Conservation (phyloP, 345 rosid genomes). For the Odontarrhena argentea region DNA sequence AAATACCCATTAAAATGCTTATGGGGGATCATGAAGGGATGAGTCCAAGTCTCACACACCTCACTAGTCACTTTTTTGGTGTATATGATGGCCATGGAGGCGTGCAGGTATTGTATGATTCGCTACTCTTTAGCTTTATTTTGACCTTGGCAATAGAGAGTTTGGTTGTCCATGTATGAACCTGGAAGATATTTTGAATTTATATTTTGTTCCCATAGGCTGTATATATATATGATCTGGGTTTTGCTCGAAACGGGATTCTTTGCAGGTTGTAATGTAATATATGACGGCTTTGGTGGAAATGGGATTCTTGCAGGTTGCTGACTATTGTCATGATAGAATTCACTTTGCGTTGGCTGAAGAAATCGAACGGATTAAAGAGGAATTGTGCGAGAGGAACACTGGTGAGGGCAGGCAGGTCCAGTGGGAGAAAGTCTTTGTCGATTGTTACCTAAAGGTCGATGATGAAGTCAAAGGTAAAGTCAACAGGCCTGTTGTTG, state of each 20-base stretch:
- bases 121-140: neutral
- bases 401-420: slow-evolving; percentile 51
- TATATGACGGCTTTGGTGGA: slow-evolving; percentile 44
- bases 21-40: slow-evolving; percentile 64
- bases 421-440: slow-evolving; percentile 78
- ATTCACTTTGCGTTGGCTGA: slow-evolving; percentile 77
- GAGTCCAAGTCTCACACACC: slow-evolving; percentile 64
- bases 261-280: slow-evolving; percentile 39
- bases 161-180: slow-evolving; percentile 9
- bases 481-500: slow-evolving; percentile 45
- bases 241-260: slow-evolving; percentile 40
- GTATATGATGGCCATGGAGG: slow-evolving; percentile 99
- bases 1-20: slow-evolving; percentile 83
- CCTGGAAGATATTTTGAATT: neutral
- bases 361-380: slow-evolving; percentile 56
- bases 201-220: slow-evolving; percentile 28
- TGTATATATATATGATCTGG: slow-evolving; percentile 37
- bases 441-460: slow-evolving; percentile 71
- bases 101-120: slow-evolving; percentile 61
- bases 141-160: slow-evolving; percentile 19
- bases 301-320: slow-evolving; percentile 69
- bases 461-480: slow-evolving; percentile 80
- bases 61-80: slow-evolving; percentile 83
- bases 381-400: slow-evolving; percentile 47
- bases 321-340: slow-evolving; percentile 78